Evolutionary conservation across 2,329 filamentous ascomycete genomes (phyloP), one percentile per base, ranked within the genome.

Genomic region (Corinectria fuckeliana): DNA sequence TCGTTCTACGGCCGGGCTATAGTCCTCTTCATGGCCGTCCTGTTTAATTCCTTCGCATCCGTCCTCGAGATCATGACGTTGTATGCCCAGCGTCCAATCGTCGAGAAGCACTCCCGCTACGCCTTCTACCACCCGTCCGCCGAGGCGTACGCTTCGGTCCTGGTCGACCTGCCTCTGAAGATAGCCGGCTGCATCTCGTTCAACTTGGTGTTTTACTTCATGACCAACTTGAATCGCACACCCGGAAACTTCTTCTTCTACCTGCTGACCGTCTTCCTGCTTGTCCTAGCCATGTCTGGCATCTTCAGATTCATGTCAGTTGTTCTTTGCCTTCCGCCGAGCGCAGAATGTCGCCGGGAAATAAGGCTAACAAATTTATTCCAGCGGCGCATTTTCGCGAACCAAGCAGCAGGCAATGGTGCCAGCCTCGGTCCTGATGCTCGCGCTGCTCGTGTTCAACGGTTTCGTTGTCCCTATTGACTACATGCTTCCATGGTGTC

Each of bases 271-370:
- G 75, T 77, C 6, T 77, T 88, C 69, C 71, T 80, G 28, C 79
- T 81, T 4, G 86, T 83, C 0, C 69, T 89, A 61, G 80, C 81
- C 56, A 88, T 88, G 86, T 87, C 83, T 10, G 39, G 87, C 85
- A 80, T 70, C 2, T 88, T 88, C 3, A 77, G 85, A 34, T 87
- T 85, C 1, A 75, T 58, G 56, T 62, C 20, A 60, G 56, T 56
- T 7, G 14, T 13, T 44, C 8, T 10, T 9, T 16, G 8, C 25
- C 6, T 8, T 13, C 14, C 11, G 26, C 82, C 2, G 76, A n/a
- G n/a, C n/a, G n/a, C n/a, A n/a, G n/a, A n/a, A n/a, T n/a, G n/a
- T n/a, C n/a, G n/a, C n/a, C n/a, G n/a, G n/a, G n/a, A 77, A 1
- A 72, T 10, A 14, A 11, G 2, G 16, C 5, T 26, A 34, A 39